Percentiles rank a stretch among this genome's conserved stretches.
Conservation (phyloP, 75 land plant species). For the Azolla pinnata region DNA sequence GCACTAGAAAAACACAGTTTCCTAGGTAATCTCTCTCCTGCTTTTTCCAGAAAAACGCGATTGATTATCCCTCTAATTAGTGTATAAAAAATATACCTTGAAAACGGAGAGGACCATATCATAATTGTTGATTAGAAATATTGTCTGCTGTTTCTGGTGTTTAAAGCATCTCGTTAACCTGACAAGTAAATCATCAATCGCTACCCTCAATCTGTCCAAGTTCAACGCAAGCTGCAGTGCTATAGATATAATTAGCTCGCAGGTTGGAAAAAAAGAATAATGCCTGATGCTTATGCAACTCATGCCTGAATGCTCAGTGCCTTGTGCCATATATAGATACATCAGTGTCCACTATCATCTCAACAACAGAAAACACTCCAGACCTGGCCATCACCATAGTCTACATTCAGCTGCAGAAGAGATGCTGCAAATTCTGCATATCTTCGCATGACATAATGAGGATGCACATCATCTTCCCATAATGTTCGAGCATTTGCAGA, state of each 20-base stretch:
- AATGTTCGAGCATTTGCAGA: constrained; percentile 78
- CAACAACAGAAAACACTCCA: too few species aligned
- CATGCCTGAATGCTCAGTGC: too few species aligned
- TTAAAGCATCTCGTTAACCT: constrained; percentile 69
- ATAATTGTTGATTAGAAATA: constrained; percentile 95
- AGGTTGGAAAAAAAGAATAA: too few species aligned
- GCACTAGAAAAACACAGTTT: too few species aligned
- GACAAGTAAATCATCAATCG: constrained; percentile 80
- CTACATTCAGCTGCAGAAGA: constrained; percentile 81
- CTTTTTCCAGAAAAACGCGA: too few species aligned
- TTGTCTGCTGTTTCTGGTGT: constrained; percentile 74
- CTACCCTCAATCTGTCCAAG: constrained; percentile 83
- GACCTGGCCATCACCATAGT: constrained; percentile 99
- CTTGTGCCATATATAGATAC: too few species aligned
- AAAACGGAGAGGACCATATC: constrained; percentile 90
- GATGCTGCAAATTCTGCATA: constrained; percentile 99
- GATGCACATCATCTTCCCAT: constrained; percentile 99
- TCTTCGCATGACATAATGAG: constrained; percentile 95
- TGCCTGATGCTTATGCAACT: too few species aligned
- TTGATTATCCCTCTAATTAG: too few species aligned
- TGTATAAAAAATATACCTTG: too few species aligned
- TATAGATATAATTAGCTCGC: background rate
- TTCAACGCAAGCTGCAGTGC: constrained; percentile 83
- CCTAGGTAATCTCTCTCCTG: too few species aligned
- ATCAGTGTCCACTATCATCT: background rate